phyloP scores from a whole-genome alignment of 495 filamentous ascomycete species.

The Chaetomidium leptoderma region DNA sequence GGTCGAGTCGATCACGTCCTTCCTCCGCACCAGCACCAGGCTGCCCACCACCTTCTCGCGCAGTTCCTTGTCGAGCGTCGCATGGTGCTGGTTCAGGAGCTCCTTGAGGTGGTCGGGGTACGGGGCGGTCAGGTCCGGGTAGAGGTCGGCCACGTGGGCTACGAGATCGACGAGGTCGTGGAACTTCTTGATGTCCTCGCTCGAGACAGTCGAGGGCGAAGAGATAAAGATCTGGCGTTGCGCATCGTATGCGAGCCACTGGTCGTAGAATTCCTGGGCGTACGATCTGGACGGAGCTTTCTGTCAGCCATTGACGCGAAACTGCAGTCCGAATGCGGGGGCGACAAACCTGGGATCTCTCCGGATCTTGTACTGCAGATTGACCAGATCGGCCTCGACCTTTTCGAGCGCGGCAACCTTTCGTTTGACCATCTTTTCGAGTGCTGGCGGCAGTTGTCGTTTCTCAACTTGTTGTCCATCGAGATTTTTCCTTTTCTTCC shows the following conservation, averaged over 20 bases:
- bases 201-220: slow-evolving; percentile 69
- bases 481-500: not conserved
- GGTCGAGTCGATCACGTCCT: slow-evolving; percentile 83
- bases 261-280: slow-evolving; percentile 75
- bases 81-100: slow-evolving; percentile 76
- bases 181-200: slow-evolving; percentile 71
- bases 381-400: slow-evolving; percentile 85
- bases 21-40: slow-evolving; percentile 79
- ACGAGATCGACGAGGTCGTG: slow-evolving; percentile 78
- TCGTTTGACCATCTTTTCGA: slow-evolving; percentile 66
- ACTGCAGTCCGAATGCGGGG: not conserved
- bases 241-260: slow-evolving; percentile 89
- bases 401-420: slow-evolving; percentile 90
- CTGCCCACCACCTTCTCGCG: slow-evolving; percentile 93
- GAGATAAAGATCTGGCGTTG: slow-evolving; percentile 85
- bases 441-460: not conserved
- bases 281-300: slow-evolving; percentile 64
- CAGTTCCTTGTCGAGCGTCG: slow-evolving; percentile 70
- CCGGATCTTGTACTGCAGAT: slow-evolving; percentile 82
- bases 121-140: slow-evolving; percentile 67
- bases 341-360: slow-evolving; percentile 68
- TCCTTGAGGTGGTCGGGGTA: slow-evolving; percentile 80
- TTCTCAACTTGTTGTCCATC: not conserved
- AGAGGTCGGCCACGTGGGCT: slow-evolving; percentile 90
- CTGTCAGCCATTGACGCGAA: not conserved